These are phyloP conservation scores for Rusavskia elegans DNA, from an alignment of 495 filamentous ascomycete genomes.

Conservation along the genomic window DNA sequence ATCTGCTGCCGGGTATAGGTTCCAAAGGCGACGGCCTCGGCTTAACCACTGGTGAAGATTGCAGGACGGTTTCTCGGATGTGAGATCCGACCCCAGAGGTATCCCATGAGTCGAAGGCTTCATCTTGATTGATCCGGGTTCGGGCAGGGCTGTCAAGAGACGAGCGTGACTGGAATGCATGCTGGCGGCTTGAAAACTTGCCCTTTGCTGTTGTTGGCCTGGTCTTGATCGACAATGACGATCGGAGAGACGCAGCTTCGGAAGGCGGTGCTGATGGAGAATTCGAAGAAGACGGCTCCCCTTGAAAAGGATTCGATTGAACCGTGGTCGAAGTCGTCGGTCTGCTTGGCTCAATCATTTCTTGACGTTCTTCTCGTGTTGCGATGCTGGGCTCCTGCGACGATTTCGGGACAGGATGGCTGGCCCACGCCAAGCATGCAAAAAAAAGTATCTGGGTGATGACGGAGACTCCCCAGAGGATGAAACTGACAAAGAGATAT, in stretches of 20 bases:
- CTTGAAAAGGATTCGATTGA: constrained; percentile 12
- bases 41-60: constrained; percentile 9
- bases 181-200: constrained; percentile 10
- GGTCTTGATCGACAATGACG: constrained; percentile 33
- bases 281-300: constrained; percentile 6
- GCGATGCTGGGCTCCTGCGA: not conserved
- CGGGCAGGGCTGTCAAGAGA: constrained; percentile 13
- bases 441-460: constrained; percentile 13
- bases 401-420: not conserved
- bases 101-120: constrained; percentile 57
- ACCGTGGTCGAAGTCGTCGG: constrained; percentile 5
- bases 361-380: constrained; percentile 1
- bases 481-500: constrained; percentile 15
- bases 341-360: constrained; percentile 12
- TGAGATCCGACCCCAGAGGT: constrained; percentile 44
- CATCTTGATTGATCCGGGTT: constrained; percentile 21
- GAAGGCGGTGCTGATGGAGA: constrained; percentile 17
- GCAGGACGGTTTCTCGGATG: constrained; percentile 35
- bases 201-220: constrained; percentile 35
- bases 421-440: constrained; percentile 13
- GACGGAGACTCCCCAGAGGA: constrained; percentile 16
- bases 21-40: constrained; percentile 6
- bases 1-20: constrained; percentile 14
- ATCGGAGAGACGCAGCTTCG: constrained; percentile 36
- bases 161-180: constrained; percentile 17